These are phyloP conservation scores for Saccharata proteae DNA, from an alignment of 2,329 filamentous ascomycete species.

Conservation along the genomic window DNA sequence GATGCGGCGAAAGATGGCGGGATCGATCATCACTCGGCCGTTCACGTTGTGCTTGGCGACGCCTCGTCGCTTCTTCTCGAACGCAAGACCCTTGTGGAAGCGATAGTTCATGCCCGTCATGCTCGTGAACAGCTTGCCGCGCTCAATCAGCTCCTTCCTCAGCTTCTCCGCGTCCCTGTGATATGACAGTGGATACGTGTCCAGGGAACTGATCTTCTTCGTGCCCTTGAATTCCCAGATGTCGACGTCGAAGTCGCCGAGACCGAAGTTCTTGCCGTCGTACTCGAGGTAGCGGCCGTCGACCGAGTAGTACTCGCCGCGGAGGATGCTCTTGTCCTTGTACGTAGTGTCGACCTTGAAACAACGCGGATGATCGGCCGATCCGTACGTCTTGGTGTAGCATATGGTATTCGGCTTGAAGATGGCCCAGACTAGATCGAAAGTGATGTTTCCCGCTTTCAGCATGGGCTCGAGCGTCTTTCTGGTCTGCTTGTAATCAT, in stretches of 20 bases:
- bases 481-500: constrained; percentile 67
- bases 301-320: constrained; percentile 63
- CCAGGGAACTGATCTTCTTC: constrained; percentile 67
- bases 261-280: constrained; percentile 75
- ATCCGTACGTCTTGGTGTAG: constrained; percentile 65
- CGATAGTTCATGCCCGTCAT: constrained; percentile 77
- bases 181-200: constrained; percentile 67
- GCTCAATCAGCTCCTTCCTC: constrained; percentile 56
- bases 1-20: constrained; percentile 67
- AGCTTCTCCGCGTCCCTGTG: constrained; percentile 60
- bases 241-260: constrained; percentile 56
- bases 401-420: constrained; percentile 79
- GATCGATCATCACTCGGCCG: constrained; percentile 79
- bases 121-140: constrained; percentile 72
- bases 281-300: constrained; percentile 76
- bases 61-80: constrained; percentile 66
- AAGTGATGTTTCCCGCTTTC: constrained; percentile 73
- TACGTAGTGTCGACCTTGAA: constrained; percentile 72
- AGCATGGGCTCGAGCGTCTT: constrained; percentile 72
- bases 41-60: constrained; percentile 74
- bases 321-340: constrained; percentile 56
- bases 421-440: constrained; percentile 77
- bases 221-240: constrained; percentile 68
- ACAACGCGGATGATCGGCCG: constrained; percentile 61
- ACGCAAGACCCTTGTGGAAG: constrained; percentile 72